phyloP scores from a whole-genome alignment of 2,329 filamentous ascomycete genomes.

The Diplocarpon rosae region DNA sequence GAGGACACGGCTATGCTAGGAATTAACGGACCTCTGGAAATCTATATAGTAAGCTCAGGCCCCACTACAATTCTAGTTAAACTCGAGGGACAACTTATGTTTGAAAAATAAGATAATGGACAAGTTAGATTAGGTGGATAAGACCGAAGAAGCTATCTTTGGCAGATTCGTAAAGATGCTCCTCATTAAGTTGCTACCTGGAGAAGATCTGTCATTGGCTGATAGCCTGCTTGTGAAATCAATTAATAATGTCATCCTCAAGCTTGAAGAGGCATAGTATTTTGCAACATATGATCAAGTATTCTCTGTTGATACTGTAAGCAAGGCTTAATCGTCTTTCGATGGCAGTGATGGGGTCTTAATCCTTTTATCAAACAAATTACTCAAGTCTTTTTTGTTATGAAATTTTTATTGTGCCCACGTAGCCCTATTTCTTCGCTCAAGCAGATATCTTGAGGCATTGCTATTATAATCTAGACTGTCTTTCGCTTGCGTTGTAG shows the following conservation, averaged over 20 bases:
- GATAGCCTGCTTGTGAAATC: conserved; percentile 69
- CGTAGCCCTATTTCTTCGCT: too few relatives aligned
- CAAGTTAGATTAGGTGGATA: conserved; percentile 64
- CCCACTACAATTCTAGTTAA: conserved; percentile 54
- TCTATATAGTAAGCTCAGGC: too few relatives aligned
- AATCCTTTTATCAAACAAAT: too few relatives aligned
- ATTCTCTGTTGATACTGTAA: background rate
- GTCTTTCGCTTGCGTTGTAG: too few relatives aligned
- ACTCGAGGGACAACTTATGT: conserved; percentile 51
- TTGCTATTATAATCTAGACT: too few relatives aligned
- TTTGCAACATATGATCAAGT: background rate
- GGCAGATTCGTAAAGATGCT: conserved; percentile 89
- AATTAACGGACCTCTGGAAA: too few relatives aligned
- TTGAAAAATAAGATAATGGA: conserved; percentile 80
- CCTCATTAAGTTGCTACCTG: conserved; percentile 60
- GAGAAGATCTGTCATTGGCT: conserved; percentile 64
- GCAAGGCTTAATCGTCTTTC: background rate
- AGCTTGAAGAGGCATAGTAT: conserved; percentile 28
- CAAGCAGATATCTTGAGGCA: too few relatives aligned
- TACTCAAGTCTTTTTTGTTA: too few relatives aligned
- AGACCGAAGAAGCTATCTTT: conserved; percentile 62
- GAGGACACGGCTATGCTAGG: too few relatives aligned
- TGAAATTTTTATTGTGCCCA: too few relatives aligned
- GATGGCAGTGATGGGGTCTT: too few relatives aligned
- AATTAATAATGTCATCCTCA: conserved; percentile 84